Conservation (phyloP, 2,329 filamentous ascomycete genomes). For the Basipetospora chlamydospora region DNA sequence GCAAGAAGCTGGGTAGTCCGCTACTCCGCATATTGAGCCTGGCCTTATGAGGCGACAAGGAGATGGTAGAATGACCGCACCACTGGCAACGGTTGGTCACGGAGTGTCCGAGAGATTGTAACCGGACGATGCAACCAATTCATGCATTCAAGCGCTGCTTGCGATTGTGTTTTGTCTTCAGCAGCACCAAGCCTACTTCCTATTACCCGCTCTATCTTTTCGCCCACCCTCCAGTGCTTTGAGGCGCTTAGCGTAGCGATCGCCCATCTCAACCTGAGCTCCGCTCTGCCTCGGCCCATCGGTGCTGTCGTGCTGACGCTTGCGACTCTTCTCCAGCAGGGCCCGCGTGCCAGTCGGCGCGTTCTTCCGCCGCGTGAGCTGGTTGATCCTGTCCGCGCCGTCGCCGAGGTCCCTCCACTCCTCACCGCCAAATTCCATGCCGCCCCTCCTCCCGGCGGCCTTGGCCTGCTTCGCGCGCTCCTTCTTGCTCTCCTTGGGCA, state of each 20-base stretch:
- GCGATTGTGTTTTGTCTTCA: too few relatives aligned
- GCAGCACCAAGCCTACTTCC: too few relatives aligned
- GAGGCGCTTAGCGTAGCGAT: slow-evolving; percentile 57
- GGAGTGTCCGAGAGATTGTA: too few relatives aligned
- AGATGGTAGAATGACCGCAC: too few relatives aligned
- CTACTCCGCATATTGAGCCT: too few relatives aligned
- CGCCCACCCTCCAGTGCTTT: slow-evolving; percentile 37
- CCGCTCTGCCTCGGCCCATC: slow-evolving; percentile 58
- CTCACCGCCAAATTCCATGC: slow-evolving; percentile 73
- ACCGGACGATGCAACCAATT: too few relatives aligned
- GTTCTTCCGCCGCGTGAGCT: slow-evolving; percentile 58
- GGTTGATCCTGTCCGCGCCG: slow-evolving; percentile 74
- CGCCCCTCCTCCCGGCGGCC: slow-evolving; percentile 20
- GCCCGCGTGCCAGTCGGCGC: slow-evolving; percentile 41
- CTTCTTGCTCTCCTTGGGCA: slow-evolving; percentile 81
- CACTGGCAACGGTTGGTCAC: too few relatives aligned
- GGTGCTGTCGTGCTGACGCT: slow-evolving; percentile 52
- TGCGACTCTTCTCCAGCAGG: slow-evolving; percentile 71
- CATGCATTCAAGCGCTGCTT: too few relatives aligned
- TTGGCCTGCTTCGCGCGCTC: slow-evolving; percentile 53
- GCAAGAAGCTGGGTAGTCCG: too few relatives aligned
- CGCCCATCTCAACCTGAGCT: slow-evolving; percentile 48
- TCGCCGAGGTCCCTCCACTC: slow-evolving; percentile 81
- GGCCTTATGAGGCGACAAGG: too few relatives aligned
- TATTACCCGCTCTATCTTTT: slow-evolving; percentile 18